phyloP scores from a whole-genome alignment of 2,329 filamentous ascomycete species.

The Endocalyx cinctus region DNA sequence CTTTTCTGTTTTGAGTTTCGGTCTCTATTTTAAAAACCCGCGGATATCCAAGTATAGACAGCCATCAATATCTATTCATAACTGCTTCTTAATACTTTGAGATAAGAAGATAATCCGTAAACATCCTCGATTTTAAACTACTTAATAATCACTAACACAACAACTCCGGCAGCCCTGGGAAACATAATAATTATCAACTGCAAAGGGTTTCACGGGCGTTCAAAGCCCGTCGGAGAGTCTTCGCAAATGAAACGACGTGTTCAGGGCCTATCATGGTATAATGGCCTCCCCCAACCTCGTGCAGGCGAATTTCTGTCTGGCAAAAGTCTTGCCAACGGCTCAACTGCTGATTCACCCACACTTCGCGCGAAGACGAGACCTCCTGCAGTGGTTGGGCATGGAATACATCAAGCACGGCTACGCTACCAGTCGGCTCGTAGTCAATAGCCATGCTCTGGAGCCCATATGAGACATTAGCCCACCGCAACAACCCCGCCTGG shows the following conservation, averaged over 20 bases:
- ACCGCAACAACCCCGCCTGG: conserved; percentile 22
- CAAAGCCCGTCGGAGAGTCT: conserved; percentile 18
- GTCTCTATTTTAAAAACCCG: too few species aligned
- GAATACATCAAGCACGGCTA: conserved; percentile 36
- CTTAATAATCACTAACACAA: too few species aligned
- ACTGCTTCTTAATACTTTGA: too few species aligned
- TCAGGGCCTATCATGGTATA: conserved; percentile 35
- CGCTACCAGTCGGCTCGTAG: conserved; percentile 35
- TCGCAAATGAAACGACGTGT: conserved; percentile 30
- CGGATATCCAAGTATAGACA: too few species aligned
- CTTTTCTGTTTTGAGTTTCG: too few species aligned
- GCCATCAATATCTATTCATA: too few species aligned
- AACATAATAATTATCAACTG: too few species aligned
- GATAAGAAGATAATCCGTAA: too few species aligned
- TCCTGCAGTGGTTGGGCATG: conserved; percentile 27
- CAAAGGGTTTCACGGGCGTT: conserved; percentile 12
- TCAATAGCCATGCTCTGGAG: conserved; percentile 33
- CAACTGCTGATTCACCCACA: conserved; percentile 27
- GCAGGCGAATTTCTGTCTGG: conserved; percentile 17
- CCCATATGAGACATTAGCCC: conserved; percentile 30
- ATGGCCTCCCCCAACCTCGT: conserved; percentile 32
- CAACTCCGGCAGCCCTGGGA: too few species aligned
- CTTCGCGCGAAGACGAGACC: conserved; percentile 21
- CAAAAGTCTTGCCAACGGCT: conserved; percentile 32
- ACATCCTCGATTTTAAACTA: too few species aligned